Evolutionary conservation across 495 filamentous ascomycete species (phyloP), one percentile per base, ranked within the genome.

Genomic region (Xylaria telfairii): DNA sequence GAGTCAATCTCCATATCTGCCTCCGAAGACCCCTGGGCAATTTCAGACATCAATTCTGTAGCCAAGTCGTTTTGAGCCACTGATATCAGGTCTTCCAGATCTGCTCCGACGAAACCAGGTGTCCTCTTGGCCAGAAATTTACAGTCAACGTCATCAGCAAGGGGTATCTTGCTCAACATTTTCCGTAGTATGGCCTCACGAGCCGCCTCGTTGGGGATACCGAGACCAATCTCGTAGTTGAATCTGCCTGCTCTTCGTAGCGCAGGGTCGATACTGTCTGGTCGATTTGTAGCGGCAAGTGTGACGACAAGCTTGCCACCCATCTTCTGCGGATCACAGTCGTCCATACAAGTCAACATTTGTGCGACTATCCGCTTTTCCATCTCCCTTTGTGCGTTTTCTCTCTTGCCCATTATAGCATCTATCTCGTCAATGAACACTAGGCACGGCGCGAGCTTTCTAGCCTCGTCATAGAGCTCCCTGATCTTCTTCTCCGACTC

Each of bases 371-470:
- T 98, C 57, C 95, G 83, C 80, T 95, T 94, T 81, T 98, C 95
- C 95, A 98, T 98, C 76, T 97, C 94, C 73, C 94, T 89, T 76
- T 97, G 94, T n/a, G 95, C 93, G 74, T 89, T 95, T 77, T 98
- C 96, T 54, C 95, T 86, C 81, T 97, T 98, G 5, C 94, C 94
- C 47, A 96, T 96, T 71, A 98, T 97, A 19, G 93, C 92, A 78
- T 99, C 96, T 71, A 98, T 97, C 79, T 99, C 96, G 74, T 98
- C 96, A 68, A 99, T 92, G 78, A 99, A 98, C 9, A 99, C 87
- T 4, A 99, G 83, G 76, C 95, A 97, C 2, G 96, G 96, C 3
- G 96, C 96, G 66, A 95, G 87, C 65, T 89, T 87, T 77, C 92
- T 92, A 0, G 96, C 96, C 76, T 97, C 93, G 26, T 97, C 90